Conservation (phyloP, 179 eudicot species). For the Corrigiola litoralis region DNA sequence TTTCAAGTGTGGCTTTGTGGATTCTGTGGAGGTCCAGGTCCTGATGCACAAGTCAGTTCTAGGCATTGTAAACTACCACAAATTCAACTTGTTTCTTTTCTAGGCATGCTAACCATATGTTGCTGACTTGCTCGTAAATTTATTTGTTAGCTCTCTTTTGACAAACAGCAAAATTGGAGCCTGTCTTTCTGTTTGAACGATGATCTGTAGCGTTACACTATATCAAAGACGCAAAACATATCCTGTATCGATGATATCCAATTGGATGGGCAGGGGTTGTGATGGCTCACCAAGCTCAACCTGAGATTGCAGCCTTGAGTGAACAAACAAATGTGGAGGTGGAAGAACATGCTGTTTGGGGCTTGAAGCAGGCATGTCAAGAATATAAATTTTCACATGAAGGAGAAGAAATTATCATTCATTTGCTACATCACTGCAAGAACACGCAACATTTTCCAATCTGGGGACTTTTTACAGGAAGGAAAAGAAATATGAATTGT, state of each 20-base stretch:
- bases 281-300: conserved; percentile 87
- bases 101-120: too few species aligned
- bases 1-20: too few species aligned
- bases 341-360: conserved; percentile 65
- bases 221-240: conserved; percentile 85
- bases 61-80: too few species aligned
- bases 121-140: neutral
- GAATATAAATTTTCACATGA: too few species aligned
- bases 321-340: conserved; percentile 65
- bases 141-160: conserved; percentile 1
- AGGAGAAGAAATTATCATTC: too few species aligned
- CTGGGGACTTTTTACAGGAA: conserved; percentile 88
- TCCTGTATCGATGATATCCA: conserved; percentile 57
- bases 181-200: conserved; percentile 83
- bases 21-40: too few species aligned
- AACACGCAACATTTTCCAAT: conserved; percentile 73
- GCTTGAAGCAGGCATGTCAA: conserved; percentile 68
- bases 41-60: too few species aligned
- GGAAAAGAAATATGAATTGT: conserved; percentile 49
- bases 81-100: too few species aligned
- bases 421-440: conserved; percentile 61
- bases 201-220: conserved; percentile 88
- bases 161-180: conserved; percentile 90
- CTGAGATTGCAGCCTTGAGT: conserved; percentile 82
- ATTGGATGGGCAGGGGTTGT: conserved; percentile 97